phyloP scores from a whole-genome alignment of 768 basidiomycete species.

The Chalciporus piperatus region DNA sequence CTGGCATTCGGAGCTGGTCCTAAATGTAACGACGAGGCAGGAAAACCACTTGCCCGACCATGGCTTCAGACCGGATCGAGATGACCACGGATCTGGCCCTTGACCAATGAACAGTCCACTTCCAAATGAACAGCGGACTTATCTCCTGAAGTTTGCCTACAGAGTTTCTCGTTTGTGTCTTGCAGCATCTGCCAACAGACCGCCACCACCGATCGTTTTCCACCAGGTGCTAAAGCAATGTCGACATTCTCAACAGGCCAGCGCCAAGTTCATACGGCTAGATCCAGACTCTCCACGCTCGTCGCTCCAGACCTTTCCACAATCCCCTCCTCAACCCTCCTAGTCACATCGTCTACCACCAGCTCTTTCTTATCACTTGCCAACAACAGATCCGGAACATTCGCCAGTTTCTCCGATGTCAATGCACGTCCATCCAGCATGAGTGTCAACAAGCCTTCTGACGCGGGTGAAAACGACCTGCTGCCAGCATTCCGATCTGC shows the following conservation, averaged over 20 bases:
- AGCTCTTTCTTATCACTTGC: constrained; percentile 24
- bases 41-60: constrained; percentile 1
- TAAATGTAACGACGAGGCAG: background rate
- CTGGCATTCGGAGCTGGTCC: background rate
- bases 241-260: background rate
- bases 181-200: constrained; percentile 11
- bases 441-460: constrained; percentile 1
- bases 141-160: background rate
- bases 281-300: constrained; percentile 15
- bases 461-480: constrained; percentile 9
- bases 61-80: constrained; percentile 16
- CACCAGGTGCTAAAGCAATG: constrained; percentile 16
- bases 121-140: constrained; percentile 22
- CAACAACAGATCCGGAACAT: constrained; percentile 13
- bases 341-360: constrained; percentile 22
- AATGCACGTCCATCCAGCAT: constrained; percentile 11
- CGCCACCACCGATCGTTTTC: constrained; percentile 3
- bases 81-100: constrained; percentile 3
- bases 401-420: constrained; percentile 18
- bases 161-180: constrained; percentile 6
- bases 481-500: constrained; percentile 32
- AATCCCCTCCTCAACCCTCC: constrained; percentile 24
- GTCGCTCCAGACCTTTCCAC: constrained; percentile 24
- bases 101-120: constrained; percentile 12
- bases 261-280: constrained; percentile 2